Evolutionary conservation across 305 asterid genomes (phyloP).

Genomic region (Fraxinus platypoda): DNA sequence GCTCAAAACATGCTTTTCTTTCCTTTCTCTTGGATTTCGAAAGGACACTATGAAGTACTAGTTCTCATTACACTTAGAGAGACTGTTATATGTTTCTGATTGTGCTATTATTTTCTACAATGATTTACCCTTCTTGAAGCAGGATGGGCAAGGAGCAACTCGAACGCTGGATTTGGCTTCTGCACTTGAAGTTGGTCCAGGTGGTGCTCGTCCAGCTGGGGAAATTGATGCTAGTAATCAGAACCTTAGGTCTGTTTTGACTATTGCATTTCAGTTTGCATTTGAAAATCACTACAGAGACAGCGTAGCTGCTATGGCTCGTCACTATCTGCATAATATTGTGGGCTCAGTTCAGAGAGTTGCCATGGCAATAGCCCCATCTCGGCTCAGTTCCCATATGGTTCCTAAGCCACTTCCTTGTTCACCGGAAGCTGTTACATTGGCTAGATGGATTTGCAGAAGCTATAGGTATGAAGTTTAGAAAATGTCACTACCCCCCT

Average conservation of each 20-base stretch:
- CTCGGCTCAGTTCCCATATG: conserved; percentile 55
- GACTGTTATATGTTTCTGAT: not conserved
- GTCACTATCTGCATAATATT: conserved; percentile 82
- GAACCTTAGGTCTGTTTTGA: conserved; percentile 74
- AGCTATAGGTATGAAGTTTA: conserved; percentile 62
- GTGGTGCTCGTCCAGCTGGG: conserved; percentile 54
- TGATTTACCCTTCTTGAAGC: conserved; percentile 15
- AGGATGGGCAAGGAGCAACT: conserved; percentile 67
- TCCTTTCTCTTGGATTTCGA: not conserved
- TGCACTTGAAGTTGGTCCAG: conserved; percentile 73
- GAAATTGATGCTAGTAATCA: conserved; percentile 51
- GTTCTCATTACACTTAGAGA: not conserved
- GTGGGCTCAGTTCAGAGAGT: conserved; percentile 88
- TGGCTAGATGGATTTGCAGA: conserved; percentile 84
- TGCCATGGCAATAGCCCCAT: conserved; percentile 95
- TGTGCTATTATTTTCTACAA: not conserved
- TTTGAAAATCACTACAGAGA: conserved; percentile 81
- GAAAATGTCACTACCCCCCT: not conserved
- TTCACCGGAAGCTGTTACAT: conserved; percentile 78
- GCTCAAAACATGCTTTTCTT: not conserved
- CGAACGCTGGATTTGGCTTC: conserved; percentile 90
- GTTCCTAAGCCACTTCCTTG: conserved; percentile 67
- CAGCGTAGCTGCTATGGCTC: conserved; percentile 91
- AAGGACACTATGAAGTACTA: not conserved
- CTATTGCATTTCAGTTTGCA: conserved; percentile 92